Percentiles rank a stretch among this genome's conserved stretches.
Conservation (phyloP, 164 flowering plant genomes). For the Annona squamosa region DNA sequence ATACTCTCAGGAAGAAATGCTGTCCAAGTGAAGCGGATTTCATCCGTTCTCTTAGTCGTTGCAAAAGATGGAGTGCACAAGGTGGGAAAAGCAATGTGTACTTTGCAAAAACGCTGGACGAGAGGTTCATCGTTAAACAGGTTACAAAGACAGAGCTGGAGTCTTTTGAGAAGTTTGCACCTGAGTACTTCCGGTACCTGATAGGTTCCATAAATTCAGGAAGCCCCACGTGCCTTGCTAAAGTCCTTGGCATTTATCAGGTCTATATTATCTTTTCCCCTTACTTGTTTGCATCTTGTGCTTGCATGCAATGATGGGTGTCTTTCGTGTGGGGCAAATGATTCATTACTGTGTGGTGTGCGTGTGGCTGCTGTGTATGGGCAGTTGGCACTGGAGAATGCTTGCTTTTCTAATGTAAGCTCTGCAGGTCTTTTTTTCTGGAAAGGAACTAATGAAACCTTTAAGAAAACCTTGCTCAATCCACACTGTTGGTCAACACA, state of each 20-base stretch:
- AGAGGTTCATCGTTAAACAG: constrained; percentile 74
- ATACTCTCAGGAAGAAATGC: constrained; percentile 60
- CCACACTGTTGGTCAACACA: too few species aligned
- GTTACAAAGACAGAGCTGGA: constrained; percentile 76
- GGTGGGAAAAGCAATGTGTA: constrained; percentile 88
- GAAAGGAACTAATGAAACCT: too few species aligned
- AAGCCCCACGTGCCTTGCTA: constrained; percentile 78
- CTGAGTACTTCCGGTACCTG: constrained; percentile 66
- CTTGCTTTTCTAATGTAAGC: too few species aligned
- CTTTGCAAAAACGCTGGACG: constrained; percentile 79
- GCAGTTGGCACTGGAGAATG: too few species aligned
- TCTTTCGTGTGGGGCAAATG: too few species aligned
- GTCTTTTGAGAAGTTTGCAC: constrained; percentile 78
- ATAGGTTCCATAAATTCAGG: constrained; percentile 51
- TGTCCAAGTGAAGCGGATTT: constrained; percentile 67
- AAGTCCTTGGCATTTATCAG: constrained; percentile 79
- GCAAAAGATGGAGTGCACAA: constrained; percentile 74
- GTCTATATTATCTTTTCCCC: constrained; percentile 21
- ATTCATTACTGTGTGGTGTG: too few species aligned
- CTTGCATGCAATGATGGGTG: background rate
- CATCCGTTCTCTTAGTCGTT: constrained; percentile 66
- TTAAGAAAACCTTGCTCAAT: too few species aligned
- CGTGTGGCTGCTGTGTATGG: too few species aligned
- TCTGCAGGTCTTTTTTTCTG: too few species aligned
- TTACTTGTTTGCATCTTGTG: background rate